These are phyloP conservation scores for Zoysia matrella DNA, from an alignment of 202 grass and related monocot genomes.

Conservation along the genomic window DNA sequence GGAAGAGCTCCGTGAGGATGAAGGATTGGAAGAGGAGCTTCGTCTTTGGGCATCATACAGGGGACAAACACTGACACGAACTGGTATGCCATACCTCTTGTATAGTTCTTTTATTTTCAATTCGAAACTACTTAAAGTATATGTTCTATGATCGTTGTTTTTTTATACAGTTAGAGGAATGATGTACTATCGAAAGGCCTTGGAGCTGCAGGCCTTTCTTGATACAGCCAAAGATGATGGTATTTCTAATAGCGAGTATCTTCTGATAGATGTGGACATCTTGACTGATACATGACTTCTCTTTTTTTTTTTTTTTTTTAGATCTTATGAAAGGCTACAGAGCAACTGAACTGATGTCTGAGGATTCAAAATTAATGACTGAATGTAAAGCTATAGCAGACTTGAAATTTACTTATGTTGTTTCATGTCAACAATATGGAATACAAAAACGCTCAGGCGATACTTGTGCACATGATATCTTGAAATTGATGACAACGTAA, in stretches of 20 bases:
- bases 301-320: constrained; percentile 36
- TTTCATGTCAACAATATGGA: constrained; percentile 97
- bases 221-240: constrained; percentile 95
- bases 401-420: constrained; percentile 99
- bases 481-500: constrained; percentile 89
- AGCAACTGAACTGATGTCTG: constrained; percentile 69
- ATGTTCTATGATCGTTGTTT: constrained; percentile 23
- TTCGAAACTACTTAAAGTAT: constrained; percentile 20
- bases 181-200: constrained; percentile 98
- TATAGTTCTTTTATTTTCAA: neutral
- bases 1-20: constrained; percentile 68
- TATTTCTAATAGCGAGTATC: constrained; percentile 46
- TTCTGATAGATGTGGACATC: constrained; percentile 24
- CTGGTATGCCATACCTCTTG: constrained; percentile 52
- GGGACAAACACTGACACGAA: constrained; percentile 95
- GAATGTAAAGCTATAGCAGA: constrained; percentile 97
- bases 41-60: constrained; percentile 95
- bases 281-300: constrained; percentile 28
- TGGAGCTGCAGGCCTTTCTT: constrained; percentile 97
- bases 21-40: constrained; percentile 81
- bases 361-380: constrained; percentile 71
- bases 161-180: constrained; percentile 83
- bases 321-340: constrained; percentile 96
- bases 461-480: constrained; percentile 75
- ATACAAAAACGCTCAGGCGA: constrained; percentile 89